phyloP scores from a whole-genome alignment of 306 rosid species.

The Pterocarpus macrocarpus region DNA sequence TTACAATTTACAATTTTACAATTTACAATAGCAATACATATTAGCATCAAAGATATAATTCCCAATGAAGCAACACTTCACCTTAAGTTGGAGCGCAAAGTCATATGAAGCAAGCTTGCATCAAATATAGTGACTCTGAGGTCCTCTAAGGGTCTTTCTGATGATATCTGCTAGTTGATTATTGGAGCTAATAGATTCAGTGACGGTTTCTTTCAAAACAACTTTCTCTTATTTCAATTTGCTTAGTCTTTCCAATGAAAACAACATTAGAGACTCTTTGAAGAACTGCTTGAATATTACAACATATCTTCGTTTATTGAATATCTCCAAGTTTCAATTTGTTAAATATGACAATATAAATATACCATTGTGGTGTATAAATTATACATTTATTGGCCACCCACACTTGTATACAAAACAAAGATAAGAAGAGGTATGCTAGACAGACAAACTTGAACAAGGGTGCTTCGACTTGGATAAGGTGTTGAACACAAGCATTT shows the following conservation, averaged over 20 bases:
- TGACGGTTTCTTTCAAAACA: too few species aligned
- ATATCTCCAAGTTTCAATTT: background rate
- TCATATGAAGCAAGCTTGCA: background rate
- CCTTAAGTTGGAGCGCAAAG: background rate
- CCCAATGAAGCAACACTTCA: background rate
- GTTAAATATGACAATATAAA: too few species aligned
- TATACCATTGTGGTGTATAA: background rate
- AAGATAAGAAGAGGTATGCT: too few species aligned
- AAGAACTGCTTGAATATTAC: background rate
- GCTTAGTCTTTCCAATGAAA: background rate
- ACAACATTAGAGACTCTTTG: background rate
- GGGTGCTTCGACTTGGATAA: too few species aligned
- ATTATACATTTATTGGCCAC: too few species aligned
- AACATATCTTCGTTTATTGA: background rate
- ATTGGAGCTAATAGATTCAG: too few species aligned
- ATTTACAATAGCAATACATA: too few species aligned
- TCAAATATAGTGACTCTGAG: background rate
- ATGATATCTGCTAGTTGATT: too few species aligned
- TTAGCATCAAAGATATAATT: background rate
- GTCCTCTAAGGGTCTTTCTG: too few species aligned
- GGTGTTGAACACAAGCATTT: too few species aligned
- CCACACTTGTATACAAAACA: too few species aligned
- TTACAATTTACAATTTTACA: background rate
- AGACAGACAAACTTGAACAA: too few species aligned
- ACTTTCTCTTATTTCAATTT: background rate